Evolutionary conservation across 2,329 filamentous ascomycete genomes (phyloP).

Genomic region (Ascosphaera apis): DNA sequence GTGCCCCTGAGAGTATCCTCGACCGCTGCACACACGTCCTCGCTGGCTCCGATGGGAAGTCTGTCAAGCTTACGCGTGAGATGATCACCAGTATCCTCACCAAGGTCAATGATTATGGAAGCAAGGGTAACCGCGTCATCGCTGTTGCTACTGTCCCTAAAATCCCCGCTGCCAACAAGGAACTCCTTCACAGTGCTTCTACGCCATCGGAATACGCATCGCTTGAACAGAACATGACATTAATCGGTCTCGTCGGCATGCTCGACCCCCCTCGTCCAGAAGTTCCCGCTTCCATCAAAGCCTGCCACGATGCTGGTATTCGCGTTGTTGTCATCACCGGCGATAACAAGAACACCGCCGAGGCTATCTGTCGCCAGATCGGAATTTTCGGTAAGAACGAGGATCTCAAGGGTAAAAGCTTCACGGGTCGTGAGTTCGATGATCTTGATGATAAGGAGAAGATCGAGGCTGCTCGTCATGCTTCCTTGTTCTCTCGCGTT

Average conservation of each 20-base stretch:
- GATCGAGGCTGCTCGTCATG: constrained; percentile 59
- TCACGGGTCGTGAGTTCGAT: constrained; percentile 86
- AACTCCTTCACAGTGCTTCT: constrained; percentile 51
- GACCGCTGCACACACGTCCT: constrained; percentile 73
- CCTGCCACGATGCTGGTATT: constrained; percentile 84
- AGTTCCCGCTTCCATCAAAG: constrained; percentile 61
- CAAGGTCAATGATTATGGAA: constrained; percentile 76
- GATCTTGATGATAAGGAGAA: constrained; percentile 56
- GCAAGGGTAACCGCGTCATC: constrained; percentile 80
- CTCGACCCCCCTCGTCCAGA: constrained; percentile 87
- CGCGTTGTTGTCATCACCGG: constrained; percentile 95
- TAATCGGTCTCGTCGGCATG: constrained; percentile 88
- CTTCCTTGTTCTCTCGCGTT: constrained; percentile 84
- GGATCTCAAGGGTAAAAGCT: constrained; percentile 77
- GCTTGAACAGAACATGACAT: constrained; percentile 81
- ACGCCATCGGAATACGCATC: constrained; percentile 63
- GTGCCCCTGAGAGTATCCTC: constrained; percentile 81
- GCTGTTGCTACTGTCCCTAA: constrained; percentile 71
- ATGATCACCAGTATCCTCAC: constrained; percentile 47
- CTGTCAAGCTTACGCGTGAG: constrained; percentile 45
- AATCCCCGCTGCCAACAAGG: constrained; percentile 43
- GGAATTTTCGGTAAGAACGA: constrained; percentile 70
- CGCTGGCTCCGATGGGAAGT: constrained; percentile 55
- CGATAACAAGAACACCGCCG: constrained; percentile 92
- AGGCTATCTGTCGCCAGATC: constrained; percentile 93